These are phyloP conservation scores for Botrytis elliptica DNA, from an alignment of 2,329 filamentous ascomycete species.

Conservation along the genomic window DNA sequence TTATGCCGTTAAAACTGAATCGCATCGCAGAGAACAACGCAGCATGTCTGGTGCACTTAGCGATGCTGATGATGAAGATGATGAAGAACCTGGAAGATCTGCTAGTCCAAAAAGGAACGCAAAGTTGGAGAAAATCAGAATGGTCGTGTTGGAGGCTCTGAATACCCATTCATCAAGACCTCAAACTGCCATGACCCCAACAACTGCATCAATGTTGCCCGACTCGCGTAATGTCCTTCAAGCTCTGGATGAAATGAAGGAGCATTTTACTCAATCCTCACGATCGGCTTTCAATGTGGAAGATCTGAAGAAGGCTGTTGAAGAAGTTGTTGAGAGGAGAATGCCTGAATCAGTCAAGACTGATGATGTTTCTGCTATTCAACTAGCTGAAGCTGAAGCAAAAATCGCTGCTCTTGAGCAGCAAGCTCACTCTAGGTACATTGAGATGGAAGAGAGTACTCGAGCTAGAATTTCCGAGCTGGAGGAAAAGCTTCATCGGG, in stretches of 20 bases:
- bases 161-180: constrained; percentile 51
- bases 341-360: constrained; percentile 51
- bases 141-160: constrained; percentile 71
- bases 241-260: constrained; percentile 63
- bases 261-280: constrained; percentile 49
- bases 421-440: constrained; percentile 50
- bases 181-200: constrained; percentile 32
- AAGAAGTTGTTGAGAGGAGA: constrained; percentile 60
- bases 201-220: constrained; percentile 34
- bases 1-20: constrained; percentile 47
- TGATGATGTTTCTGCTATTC: constrained; percentile 41
- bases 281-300: constrained; percentile 48
- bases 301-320: constrained; percentile 60
- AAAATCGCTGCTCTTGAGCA: constrained; percentile 57
- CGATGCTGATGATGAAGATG: constrained; percentile 92
- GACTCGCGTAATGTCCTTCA: constrained; percentile 56
- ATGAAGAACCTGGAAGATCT: constrained; percentile 60
- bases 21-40: constrained; percentile 58
- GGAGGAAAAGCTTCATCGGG: constrained; percentile 64
- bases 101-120: constrained; percentile 77
- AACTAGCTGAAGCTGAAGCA: constrained; percentile 24
- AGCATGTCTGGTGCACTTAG: constrained; percentile 71
- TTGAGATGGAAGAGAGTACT: constrained; percentile 42
- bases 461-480: constrained; percentile 54
- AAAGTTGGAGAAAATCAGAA: constrained; percentile 78